Base-by-base conservation (phyloP, 2,329 filamentous ascomycete genomes). In the Fusarium metavorans region DNA sequence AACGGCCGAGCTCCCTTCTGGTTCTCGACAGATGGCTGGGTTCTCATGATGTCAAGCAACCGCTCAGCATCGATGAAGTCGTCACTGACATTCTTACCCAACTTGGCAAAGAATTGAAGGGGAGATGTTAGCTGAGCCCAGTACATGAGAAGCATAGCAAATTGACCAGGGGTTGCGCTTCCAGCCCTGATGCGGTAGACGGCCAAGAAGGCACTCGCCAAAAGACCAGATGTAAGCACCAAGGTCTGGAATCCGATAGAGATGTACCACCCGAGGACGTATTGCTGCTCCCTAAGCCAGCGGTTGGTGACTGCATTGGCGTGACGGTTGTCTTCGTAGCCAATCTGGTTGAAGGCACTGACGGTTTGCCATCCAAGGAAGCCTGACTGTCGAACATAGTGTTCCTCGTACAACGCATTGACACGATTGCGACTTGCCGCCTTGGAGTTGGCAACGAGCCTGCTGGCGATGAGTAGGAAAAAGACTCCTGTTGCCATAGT, bases 101-200 rank as follows among this genome's bases (percentile, higher is more conserved):
- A 82, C 20, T 84, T 83, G 8, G 89, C 87, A 78, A 95, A 94
- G 81, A 93, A 94, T 74, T 91, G 91, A 63, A 95, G 86, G 3
- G 93, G 93, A 2, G 89, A 88, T 52, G 92, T 92, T 41, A 95
- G 86, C 78, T 94, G 92, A 20, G 89, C 88, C 92, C 94, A 94
- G 81, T 94, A 95, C 63, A 92, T 92, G 69, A 94, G 83, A 18
- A 95, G 85, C 82, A 92, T 90, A 65, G 93, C 90, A 75, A 95
- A 94, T 73, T 92, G 88, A 65, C 92, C 92, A 13, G 92, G 85
- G 6, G 89, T 89, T 6, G 89, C 88, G 62, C 88, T 82, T 2
- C 87, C 88, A n/a, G 86, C 87, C 3, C 88, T 91, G 64, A 95
- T 91, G 72, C 93, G 92, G 79, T 91, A 93, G 0, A 91, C 88